Percentiles rank a stretch among this genome's conserved stretches.
Conservation (phyloP, 345 rosid species). For the Populus nigra region DNA sequence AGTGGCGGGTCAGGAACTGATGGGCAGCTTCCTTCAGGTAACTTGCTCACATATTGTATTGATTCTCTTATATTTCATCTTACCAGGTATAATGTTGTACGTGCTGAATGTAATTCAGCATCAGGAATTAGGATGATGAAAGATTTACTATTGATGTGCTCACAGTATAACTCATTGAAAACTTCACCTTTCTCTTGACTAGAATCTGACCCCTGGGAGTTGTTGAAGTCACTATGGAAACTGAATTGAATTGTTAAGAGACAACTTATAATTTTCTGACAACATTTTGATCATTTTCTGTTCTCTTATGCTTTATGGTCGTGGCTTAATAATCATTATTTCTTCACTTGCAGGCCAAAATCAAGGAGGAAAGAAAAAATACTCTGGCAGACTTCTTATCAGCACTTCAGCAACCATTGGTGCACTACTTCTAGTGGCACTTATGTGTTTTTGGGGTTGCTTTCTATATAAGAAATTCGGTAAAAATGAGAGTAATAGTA, state of each 20-base stretch:
- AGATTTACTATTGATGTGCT: neutral
- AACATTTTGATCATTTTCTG: neutral
- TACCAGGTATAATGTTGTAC: slow-evolving; percentile 1
- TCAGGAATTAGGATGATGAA: neutral
- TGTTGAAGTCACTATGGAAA: neutral
- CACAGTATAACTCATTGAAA: neutral
- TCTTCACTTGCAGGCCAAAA: slow-evolving; percentile 48
- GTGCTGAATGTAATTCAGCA: neutral
- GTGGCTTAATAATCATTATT: slow-evolving; percentile 18
- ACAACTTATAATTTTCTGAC: slow-evolving; percentile 2
- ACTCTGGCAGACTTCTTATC: slow-evolving; percentile 71
- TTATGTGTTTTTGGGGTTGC: slow-evolving; percentile 99
- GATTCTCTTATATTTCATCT: slow-evolving; percentile 9
- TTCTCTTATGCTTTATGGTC: neutral
- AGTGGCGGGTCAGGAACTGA: slow-evolving; percentile 45
- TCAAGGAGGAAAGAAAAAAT: slow-evolving; percentile 61
- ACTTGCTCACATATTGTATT: slow-evolving; percentile 7
- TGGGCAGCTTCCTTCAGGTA: slow-evolving; percentile 57
- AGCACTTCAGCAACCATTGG: slow-evolving; percentile 97
- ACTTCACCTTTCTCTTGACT: neutral
- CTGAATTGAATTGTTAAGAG: neutral
- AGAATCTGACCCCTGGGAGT: neutral
- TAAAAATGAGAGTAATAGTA: slow-evolving; percentile 66
- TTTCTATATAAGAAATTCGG: slow-evolving; percentile 95
- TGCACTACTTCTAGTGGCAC: slow-evolving; percentile 94